These are phyloP conservation scores for Triticum timopheevii DNA, from an alignment of 176 grass and related monocot genomes.

Conservation along the genomic window DNA sequence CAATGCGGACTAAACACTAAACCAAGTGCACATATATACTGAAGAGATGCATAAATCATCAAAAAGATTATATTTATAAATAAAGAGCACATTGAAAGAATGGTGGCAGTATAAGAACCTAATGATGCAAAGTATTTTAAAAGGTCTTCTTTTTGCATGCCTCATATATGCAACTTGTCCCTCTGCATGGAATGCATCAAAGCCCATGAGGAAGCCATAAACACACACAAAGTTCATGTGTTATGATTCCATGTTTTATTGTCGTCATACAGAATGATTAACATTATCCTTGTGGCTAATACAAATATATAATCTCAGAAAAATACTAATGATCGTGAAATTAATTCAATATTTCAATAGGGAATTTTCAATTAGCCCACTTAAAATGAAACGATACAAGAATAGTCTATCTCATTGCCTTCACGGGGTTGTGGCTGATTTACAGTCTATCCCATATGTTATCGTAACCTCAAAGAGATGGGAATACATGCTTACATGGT, in stretches of 20 bases:
- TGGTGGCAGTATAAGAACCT: conserved; percentile 45
- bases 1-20: too few species aligned
- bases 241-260: neutral
- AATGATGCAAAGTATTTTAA: conserved; percentile 73
- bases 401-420: neutral
- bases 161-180: too few species aligned
- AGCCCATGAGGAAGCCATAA: too few species aligned
- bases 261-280: neutral
- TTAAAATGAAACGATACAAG: neutral
- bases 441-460: too few species aligned
- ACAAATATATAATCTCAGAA: neutral
- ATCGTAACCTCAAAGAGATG: too few species aligned
- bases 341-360: neutral
- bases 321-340: neutral
- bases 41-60: too few species aligned
- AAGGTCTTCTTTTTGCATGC: conserved; percentile 61
- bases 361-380: neutral
- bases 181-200: too few species aligned
- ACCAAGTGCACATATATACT: too few species aligned
- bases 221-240: neutral
- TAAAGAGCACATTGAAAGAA: too few species aligned
- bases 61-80: too few species aligned
- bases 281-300: neutral
- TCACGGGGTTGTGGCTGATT: neutral
- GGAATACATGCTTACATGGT: too few species aligned